Evolutionary conservation across 441 rosid species (phyloP).

Genomic region (Populus trichocarpa): DNA sequence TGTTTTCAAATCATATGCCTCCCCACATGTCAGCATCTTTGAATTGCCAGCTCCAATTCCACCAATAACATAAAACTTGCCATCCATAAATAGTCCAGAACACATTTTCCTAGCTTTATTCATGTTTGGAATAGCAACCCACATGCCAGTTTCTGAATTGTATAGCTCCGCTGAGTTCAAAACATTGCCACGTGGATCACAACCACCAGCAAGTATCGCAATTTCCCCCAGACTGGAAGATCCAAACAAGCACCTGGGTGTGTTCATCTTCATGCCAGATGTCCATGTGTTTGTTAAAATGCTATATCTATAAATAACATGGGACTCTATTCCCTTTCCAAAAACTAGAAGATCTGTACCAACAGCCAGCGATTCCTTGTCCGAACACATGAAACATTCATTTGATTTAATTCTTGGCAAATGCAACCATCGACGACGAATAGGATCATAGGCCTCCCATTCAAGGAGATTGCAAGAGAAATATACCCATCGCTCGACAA

Average conservation of each 20-base stretch:
- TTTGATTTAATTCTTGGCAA: slow-evolving; percentile 60
- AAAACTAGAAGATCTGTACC: slow-evolving; percentile 83
- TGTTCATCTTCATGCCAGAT: slow-evolving; percentile 57
- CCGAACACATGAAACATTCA: slow-evolving; percentile 61
- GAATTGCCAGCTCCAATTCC: slow-evolving; percentile 50
- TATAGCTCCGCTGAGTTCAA: slow-evolving; percentile 67
- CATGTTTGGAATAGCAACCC: slow-evolving; percentile 63
- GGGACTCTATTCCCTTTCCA: slow-evolving; percentile 57
- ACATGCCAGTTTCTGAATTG: slow-evolving; percentile 49
- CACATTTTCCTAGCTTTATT: slow-evolving; percentile 67
- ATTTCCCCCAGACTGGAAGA: slow-evolving; percentile 68
- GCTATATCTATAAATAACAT: slow-evolving; percentile 57
- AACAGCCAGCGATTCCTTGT: slow-evolving; percentile 80
- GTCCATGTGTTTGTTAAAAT: slow-evolving; percentile 65
- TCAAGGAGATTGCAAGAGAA: slow-evolving; percentile 59
- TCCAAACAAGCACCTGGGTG: slow-evolving; percentile 75
- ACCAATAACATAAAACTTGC: slow-evolving; percentile 72
- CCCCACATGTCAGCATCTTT: slow-evolving; percentile 51
- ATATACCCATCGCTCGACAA: slow-evolving; percentile 73
- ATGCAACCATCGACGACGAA: slow-evolving; percentile 53
- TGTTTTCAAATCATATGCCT: slow-evolving; percentile 55
- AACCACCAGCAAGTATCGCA: slow-evolving; percentile 80
- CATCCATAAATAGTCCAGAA: slow-evolving; percentile 75
- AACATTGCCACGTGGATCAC: slow-evolving; percentile 52
- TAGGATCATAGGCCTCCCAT: slow-evolving; percentile 84